Base-by-base conservation (phyloP, 257 asterid genomes). In the Catharanthus roseus region DNA sequence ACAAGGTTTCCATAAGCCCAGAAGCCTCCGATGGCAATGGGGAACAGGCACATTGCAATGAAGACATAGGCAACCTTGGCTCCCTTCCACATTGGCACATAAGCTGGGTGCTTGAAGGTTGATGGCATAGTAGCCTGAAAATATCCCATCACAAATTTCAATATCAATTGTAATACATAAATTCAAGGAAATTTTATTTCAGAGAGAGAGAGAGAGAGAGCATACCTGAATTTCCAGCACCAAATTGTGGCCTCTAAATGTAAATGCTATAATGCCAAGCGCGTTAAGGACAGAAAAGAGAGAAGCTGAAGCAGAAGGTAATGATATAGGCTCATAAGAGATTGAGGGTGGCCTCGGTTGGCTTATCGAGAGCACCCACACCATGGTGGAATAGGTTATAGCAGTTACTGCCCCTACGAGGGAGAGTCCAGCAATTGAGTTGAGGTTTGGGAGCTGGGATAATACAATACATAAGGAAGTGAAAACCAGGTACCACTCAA, bases 61-160 rank as follows among this genome's bases (percentile, higher is more conserved):
- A 95, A 86, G 77, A 80, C 72, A 50, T 91, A 91, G 3, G 99
- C 97, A 56, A 95, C 83, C 82, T 95, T 95, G 39, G 88, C 97
- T 75, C 99, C 99, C 78, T 89, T 91, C 99, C 99, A 95, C 97
- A 91, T 95, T 0, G 96, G 96, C 71, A 89, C 88, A 57, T 91
- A 90, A 62, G 99, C 97, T 6, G 99, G 97, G 77, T 90, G 93
- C 86, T 95, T 91, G 84, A 95, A 91, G 8, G 93, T 91, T 42
- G 99, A 95, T 15, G 99, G 99, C 99, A 95, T 95, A 23, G 99
- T 95, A 26, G 99, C 95, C 97, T 95, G 70, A 62, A 38, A 82
- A 71, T 41, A 67, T 33, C 50, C 49, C 65, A 76, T 34, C 2
- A 24, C 15, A 55, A 63, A 53, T 38, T 53, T 10, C 23, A n/a